phyloP scores from a whole-genome alignment of 2,329 filamentous ascomycete species.

The Colletotrichum tabaci region DNA sequence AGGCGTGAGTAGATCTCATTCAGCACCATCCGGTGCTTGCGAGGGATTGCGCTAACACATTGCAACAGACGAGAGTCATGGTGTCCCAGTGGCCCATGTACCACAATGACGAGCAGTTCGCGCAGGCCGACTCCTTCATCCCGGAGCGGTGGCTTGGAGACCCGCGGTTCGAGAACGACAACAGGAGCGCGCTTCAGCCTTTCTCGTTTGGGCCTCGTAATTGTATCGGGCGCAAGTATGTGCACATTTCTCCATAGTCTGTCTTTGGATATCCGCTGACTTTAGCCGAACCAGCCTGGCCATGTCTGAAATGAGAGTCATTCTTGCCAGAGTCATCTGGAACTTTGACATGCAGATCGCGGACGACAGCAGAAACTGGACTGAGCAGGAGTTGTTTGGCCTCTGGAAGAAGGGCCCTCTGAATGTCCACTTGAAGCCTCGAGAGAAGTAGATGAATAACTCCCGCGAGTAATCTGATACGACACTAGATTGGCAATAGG shows the following conservation, averaged over 20 bases:
- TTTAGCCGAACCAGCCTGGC: conserved; percentile 52
- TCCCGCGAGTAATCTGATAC: too few relatives aligned
- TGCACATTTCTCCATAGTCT: neutral
- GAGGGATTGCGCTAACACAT: neutral
- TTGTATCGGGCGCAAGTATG: conserved; percentile 65
- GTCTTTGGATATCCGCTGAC: neutral
- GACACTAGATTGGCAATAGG: too few relatives aligned
- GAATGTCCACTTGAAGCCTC: conserved; percentile 29
- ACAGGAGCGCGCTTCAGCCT: conserved; percentile 58
- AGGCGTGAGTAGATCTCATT: conserved; percentile 48
- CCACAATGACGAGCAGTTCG: conserved; percentile 54
- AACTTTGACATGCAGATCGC: conserved; percentile 61
- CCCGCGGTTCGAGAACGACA: conserved; percentile 44
- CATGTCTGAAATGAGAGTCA: conserved; percentile 64
- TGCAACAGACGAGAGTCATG: conserved; percentile 50
- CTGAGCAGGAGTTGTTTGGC: conserved; percentile 41
- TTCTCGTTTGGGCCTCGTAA: conserved; percentile 65
- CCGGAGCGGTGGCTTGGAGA: conserved; percentile 58
- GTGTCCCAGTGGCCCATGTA: conserved; percentile 52
- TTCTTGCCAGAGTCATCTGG: conserved; percentile 61
- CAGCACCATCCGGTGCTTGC: neutral
- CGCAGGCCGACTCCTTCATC: conserved; percentile 58
- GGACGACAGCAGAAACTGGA: conserved; percentile 55
- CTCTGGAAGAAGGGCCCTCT: conserved; percentile 38
- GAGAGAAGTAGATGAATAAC: neutral